Conservation (phyloP, 129 eudicot genomes). For the Calendula officinalis region DNA sequence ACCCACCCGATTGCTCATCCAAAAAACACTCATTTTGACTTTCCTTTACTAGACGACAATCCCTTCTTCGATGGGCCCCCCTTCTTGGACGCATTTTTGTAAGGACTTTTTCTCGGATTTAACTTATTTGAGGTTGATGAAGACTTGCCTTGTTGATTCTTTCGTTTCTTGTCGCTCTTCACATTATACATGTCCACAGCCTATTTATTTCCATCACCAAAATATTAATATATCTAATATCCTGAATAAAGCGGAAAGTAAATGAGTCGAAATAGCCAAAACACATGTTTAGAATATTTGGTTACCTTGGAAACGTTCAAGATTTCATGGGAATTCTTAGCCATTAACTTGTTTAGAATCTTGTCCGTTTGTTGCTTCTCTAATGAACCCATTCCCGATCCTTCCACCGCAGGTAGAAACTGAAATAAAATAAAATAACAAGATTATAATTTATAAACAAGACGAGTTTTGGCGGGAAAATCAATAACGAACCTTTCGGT, state of each 20-base stretch:
- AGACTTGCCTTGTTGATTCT: slow-evolving; percentile 49
- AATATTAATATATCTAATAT: too few species aligned
- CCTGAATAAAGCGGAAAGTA: too few species aligned
- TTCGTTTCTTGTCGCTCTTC: slow-evolving; percentile 74
- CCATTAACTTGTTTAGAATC: slow-evolving; percentile 71
- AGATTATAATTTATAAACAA: too few species aligned
- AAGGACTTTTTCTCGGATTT: slow-evolving; percentile 61
- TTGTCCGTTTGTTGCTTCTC: slow-evolving; percentile 88
- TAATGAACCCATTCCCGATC: slow-evolving; percentile 80
- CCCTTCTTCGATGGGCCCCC: slow-evolving; percentile 26
- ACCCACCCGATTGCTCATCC: too few species aligned
- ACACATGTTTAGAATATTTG: too few species aligned
- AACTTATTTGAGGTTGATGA: slow-evolving; percentile 56
- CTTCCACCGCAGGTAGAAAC: slow-evolving; percentile 87
- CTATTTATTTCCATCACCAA: slow-evolving; percentile 26
- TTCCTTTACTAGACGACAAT: too few species aligned
- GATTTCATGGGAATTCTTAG: slow-evolving; percentile 67
- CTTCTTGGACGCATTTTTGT: slow-evolving; percentile 52
- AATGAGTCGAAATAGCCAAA: too few species aligned
- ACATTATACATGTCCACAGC: slow-evolving; percentile 90
- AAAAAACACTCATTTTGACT: slow-evolving; percentile 41
- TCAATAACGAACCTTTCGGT: slow-evolving; percentile 59
- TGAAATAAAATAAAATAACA: slow-evolving; percentile 35
- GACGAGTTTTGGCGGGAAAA: too few species aligned
- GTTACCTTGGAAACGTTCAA: slow-evolving; percentile 82